Percentiles rank a stretch among this genome's conserved stretches.
phyloP scores from a whole-genome alignment of 2,329 filamentous ascomycete species.

The Penicillium psychrosexuale region DNA sequence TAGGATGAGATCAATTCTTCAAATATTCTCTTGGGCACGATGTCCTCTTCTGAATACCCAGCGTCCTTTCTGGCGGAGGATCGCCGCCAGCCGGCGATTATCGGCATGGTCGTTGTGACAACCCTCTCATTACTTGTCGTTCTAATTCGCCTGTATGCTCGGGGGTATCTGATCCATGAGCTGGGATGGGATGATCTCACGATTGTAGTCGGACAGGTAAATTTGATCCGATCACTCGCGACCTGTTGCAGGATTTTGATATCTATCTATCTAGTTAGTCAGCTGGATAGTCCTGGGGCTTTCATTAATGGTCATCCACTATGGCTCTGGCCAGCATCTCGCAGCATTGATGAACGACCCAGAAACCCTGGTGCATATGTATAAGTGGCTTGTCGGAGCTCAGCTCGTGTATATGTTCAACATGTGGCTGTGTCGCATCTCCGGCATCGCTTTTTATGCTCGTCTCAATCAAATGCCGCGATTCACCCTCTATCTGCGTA shows the following conservation, averaged over 20 bases:
- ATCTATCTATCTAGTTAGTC: neutral
- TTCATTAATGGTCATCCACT: neutral
- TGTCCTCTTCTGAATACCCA: neutral
- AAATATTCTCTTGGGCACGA: neutral
- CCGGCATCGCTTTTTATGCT: neutral
- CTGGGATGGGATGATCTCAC: neutral
- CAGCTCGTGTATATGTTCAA: neutral
- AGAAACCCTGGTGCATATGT: neutral
- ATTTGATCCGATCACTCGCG: no score
- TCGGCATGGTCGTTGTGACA: neutral
- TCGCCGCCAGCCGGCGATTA: neutral
- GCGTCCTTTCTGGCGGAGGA: neutral
- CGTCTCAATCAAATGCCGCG: neutral
- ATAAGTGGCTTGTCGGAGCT: neutral
- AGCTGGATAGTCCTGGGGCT: neutral
- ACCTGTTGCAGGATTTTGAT: neutral
- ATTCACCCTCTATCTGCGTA: neutral
- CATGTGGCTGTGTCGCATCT: neutral
- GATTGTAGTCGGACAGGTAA: neutral
- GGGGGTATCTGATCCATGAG: neutral
- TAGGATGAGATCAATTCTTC: neutral
- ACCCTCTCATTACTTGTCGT: neutral
- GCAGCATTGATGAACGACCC: neutral
- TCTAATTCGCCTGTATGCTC: neutral
- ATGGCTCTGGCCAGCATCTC: neutral